Evolutionary conservation across 2,329 filamentous ascomycete genomes (phyloP), one percentile per base, ranked within the genome.

Genomic region (Xylaria sp.): DNA sequence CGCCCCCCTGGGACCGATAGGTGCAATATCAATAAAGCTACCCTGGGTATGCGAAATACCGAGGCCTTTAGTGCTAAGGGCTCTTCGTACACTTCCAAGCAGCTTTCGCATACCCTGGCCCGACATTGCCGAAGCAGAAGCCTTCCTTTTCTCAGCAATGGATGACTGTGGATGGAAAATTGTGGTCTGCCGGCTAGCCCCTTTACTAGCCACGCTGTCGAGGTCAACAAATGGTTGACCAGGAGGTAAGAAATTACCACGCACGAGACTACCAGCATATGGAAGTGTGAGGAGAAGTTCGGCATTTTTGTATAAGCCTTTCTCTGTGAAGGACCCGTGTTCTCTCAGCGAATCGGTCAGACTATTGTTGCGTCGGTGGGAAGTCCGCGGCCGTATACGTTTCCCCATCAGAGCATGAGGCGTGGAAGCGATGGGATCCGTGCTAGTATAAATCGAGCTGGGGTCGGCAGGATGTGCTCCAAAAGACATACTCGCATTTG

Each of bases 361-460:
- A 77, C 94, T 97, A 56, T 90, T 93, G 75, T 92, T 97, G 25
- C 94, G 89, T 78, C 93, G 94, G 79, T 97, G 94, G 2, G 86
- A 85, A 10, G 80, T 79, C 45, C 82, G 80, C 22, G 88, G 85
- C 17, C 88, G 85, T 7, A 87, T 82, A 17, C 86, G 84, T 75
- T 90, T 90, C 62, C 86, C 87, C 11, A 84, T 81, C 2, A 90
- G 78, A 1, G 86, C 80, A 62, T 84, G 85, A 3, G 88, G 88
- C 3, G 87, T 89, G 10, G 83, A 83, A 5, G 88, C 88, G 51
- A 89, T 80, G 3, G 83, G 84, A 9, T 84, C 85, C 2, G 80
- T 73, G 20, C 77, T 79, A 38, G 81, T 82, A 65, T 85, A 82
- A 2, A 83, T 73, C 2, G 84, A 82, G 66, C 80, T 85, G 7